These are phyloP conservation scores for Heterotrichella gracilis DNA, from an alignment of 352 stramenopile genomes.

Conservation along the genomic window DNA sequence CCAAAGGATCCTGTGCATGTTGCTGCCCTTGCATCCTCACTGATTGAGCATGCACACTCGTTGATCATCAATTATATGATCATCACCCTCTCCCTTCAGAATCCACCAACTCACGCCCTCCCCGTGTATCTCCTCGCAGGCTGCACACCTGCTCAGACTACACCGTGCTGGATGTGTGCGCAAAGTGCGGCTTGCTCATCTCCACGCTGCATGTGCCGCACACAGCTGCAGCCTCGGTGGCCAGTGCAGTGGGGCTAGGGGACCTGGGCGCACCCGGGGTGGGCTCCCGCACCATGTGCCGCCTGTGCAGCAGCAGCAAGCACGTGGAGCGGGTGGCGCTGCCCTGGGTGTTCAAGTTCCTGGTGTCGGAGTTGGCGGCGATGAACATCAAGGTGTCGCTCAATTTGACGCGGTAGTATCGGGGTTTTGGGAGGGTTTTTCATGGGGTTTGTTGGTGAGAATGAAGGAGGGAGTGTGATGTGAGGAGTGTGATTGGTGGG, in stretches of 20 bases:
- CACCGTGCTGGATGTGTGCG: constrained; percentile 80
- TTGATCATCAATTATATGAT: not conserved
- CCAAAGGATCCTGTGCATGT: too few species aligned
- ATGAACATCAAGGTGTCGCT: constrained; percentile 99
- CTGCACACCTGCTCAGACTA: constrained; percentile 95
- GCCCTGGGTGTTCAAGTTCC: constrained; percentile 91
- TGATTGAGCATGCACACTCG: not conserved
- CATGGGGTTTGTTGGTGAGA: too few species aligned
- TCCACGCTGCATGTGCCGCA: constrained; percentile 45
- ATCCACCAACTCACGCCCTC: constrained; percentile 33
- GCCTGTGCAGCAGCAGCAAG: constrained; percentile 12
- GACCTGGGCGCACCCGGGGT: constrained; percentile 44
- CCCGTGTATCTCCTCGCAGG: constrained; percentile 66
- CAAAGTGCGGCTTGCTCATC: constrained; percentile 44
- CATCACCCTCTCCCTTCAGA: not conserved
- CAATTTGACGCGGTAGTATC: too few species aligned
- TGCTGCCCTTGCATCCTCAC: too few species aligned
- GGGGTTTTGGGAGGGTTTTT: too few species aligned
- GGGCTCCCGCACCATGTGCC: constrained; percentile 23
- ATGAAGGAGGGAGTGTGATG: too few species aligned
- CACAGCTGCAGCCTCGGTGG: constrained; percentile 38
- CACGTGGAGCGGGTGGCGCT: constrained; percentile 35
- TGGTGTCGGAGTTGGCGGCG: constrained; percentile 87
- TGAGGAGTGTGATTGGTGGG: too few species aligned
- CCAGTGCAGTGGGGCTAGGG: constrained; percentile 42